Conservation (phyloP, 192 early-diverging fungal genomes). For the Mortierella claussenii region DNA sequence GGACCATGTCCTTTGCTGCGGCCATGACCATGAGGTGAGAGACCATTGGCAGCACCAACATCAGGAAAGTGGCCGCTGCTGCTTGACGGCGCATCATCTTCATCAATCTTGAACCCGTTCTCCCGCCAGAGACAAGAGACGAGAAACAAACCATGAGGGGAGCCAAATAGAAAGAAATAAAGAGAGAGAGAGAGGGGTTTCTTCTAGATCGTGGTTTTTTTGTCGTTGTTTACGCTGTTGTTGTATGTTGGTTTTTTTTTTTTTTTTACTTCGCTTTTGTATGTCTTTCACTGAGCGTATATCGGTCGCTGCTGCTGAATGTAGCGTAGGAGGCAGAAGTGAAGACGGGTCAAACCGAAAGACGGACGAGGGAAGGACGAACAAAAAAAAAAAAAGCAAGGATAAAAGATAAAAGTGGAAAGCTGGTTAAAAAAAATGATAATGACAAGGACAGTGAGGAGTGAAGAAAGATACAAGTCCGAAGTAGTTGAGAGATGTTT, state of each 20-base stretch:
- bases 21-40: too few relatives aligned
- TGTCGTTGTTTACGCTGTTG: neutral
- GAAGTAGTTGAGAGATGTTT: too few relatives aligned
- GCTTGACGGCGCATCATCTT: too few relatives aligned
- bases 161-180: too few relatives aligned
- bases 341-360: neutral
- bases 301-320: too few relatives aligned
- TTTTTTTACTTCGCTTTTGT: neutral
- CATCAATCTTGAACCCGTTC: too few relatives aligned
- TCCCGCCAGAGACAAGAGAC: neutral
- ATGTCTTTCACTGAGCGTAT: neutral
- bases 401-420: neutral
- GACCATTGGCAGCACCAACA: too few relatives aligned
- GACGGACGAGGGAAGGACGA: neutral
- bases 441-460: constrained; percentile 1
- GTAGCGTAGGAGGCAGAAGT: neutral
- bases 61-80: too few relatives aligned
- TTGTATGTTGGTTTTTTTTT: constrained; percentile 1
- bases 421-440: neutral
- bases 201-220: neutral
- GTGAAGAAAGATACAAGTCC: too few relatives aligned
- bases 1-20: too few relatives aligned
- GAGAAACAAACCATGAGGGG: constrained; percentile 8
- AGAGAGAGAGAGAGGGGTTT: neutral
- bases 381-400: neutral